A percentile compares a stretch with the other conserved stretches of the same genome.
Conservation (phyloP, 441 rosid genomes). For the Breynia disticha region DNA sequence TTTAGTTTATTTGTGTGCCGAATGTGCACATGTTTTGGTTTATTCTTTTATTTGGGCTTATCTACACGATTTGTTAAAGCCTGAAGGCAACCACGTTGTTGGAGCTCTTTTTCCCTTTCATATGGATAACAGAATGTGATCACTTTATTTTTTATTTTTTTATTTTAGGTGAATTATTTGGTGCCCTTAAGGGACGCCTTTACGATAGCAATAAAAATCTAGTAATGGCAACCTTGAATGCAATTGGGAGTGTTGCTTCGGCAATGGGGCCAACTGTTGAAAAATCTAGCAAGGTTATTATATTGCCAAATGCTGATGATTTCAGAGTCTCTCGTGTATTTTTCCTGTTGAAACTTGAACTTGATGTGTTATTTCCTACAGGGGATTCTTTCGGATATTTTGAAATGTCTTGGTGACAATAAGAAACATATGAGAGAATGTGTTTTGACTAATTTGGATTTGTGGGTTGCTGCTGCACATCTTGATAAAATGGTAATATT, state of each 20-base stretch:
- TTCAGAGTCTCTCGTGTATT: neutral
- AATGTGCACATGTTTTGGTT: conserved; percentile 10
- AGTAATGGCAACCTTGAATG: conserved; percentile 75
- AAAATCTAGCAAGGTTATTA: conserved; percentile 90
- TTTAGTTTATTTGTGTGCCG: conserved; percentile 2
- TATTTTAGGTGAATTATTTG: conserved; percentile 71
- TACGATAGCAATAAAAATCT: conserved; percentile 97
- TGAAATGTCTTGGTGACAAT: conserved; percentile 97
- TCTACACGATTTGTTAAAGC: too few species aligned
- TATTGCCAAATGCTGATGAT: neutral
- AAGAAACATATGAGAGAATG: conserved; percentile 99
- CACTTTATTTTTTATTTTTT: too few species aligned
- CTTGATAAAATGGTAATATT: conserved; percentile 87
- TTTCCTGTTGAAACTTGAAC: conserved; percentile 1
- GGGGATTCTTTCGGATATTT: conserved; percentile 88
- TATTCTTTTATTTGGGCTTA: conserved; percentile 4
- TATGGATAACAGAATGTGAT: too few species aligned
- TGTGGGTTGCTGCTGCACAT: conserved; percentile 93
- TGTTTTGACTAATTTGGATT: conserved; percentile 72
- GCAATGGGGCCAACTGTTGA: conserved; percentile 92
- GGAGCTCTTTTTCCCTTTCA: too few species aligned
- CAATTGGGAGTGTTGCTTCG: conserved; percentile 76
- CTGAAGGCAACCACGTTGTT: too few species aligned
- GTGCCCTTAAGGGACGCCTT: conserved; percentile 92
- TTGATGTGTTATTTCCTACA: conserved; percentile 27